Evolutionary conservation across 2,329 filamentous ascomycete genomes (phyloP).

Genomic region (Volutella citrinella): DNA sequence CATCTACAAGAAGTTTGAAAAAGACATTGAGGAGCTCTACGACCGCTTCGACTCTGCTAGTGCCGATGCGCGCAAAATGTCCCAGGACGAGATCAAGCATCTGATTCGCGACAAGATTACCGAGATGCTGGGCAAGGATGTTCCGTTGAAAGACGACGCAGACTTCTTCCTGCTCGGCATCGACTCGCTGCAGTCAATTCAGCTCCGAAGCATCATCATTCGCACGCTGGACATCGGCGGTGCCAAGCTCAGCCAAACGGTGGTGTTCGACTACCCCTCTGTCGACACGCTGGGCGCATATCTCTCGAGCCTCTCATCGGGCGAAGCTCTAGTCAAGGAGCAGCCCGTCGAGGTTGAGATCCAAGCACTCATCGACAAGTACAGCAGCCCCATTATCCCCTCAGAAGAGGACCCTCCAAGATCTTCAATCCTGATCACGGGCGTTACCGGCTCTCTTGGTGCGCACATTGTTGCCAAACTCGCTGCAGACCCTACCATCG

Average conservation of each 20-base stretch:
- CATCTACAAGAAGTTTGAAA: no score
- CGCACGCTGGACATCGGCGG: constrained; percentile 56
- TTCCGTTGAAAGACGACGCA: no score
- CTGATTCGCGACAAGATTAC: no score
- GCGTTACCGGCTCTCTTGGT: constrained; percentile 60
- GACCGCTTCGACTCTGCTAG: no score
- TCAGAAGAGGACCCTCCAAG: neutral
- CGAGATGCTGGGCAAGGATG: no score
- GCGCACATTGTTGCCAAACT: constrained; percentile 57
- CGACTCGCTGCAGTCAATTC: constrained; percentile 24
- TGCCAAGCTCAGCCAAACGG: no score
- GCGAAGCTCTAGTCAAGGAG: neutral
- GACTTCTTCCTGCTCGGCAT: no score
- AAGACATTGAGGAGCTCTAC: no score
- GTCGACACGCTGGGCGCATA: constrained; percentile 32
- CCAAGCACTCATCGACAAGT: constrained; percentile 8
- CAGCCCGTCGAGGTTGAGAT: constrained; percentile 9
- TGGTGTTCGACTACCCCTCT: constrained; percentile 59
- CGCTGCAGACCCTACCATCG: constrained; percentile 55
- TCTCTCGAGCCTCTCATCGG: constrained; percentile 8
- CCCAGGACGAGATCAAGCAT: no score
- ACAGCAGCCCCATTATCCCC: constrained; percentile 1
- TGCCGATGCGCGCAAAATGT: no score
- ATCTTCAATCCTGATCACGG: constrained; percentile 41
- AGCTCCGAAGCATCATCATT: constrained; percentile 15